phyloP scores from a whole-genome alignment of 768 basidiomycete genomes.

The Austroboletus festivus region DNA sequence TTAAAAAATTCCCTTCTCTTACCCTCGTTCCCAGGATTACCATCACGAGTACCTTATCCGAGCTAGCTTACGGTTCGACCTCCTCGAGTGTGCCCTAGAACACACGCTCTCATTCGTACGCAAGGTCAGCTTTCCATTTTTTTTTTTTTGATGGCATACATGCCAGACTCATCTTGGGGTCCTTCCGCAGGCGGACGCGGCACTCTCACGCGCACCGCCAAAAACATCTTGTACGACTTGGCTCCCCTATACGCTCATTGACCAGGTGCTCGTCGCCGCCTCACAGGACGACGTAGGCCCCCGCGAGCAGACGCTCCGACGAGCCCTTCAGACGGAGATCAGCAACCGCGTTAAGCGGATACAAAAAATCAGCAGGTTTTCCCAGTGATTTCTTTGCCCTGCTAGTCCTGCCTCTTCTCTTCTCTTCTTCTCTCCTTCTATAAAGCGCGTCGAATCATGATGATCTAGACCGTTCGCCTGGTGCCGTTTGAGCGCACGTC shows the following conservation, averaged over 20 bases:
- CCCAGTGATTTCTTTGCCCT: conserved; percentile 13
- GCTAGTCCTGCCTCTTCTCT: neutral
- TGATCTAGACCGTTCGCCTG: too few relatives aligned
- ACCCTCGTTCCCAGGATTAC: conserved; percentile 40
- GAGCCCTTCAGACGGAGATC: conserved; percentile 57
- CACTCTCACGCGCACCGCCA: conserved; percentile 48
- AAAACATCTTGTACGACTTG: conserved; percentile 63
- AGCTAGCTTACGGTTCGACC: conserved; percentile 73
- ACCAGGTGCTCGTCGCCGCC: conserved; percentile 72
- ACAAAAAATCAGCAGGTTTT: conserved; percentile 56
- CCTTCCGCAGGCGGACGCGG: conserved; percentile 45
- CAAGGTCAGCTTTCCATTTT: conserved; percentile 49
- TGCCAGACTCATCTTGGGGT: neutral
- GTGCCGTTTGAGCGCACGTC: neutral
- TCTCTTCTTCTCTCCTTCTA: conserved; percentile 1
- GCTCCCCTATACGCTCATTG: conserved; percentile 81
- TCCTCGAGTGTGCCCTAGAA: conserved; percentile 72
- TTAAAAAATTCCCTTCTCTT: neutral
- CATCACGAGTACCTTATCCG: conserved; percentile 85
- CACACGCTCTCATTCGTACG: conserved; percentile 68
- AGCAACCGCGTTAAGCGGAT: conserved; percentile 63
- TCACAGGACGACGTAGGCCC: conserved; percentile 48
- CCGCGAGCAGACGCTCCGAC: conserved; percentile 38
- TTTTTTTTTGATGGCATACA: too few relatives aligned
- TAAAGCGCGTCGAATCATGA: neutral